Evolutionary conservation across 2,329 filamentous ascomycete species (phyloP).

Genomic region (Ilyonectria sp.): DNA sequence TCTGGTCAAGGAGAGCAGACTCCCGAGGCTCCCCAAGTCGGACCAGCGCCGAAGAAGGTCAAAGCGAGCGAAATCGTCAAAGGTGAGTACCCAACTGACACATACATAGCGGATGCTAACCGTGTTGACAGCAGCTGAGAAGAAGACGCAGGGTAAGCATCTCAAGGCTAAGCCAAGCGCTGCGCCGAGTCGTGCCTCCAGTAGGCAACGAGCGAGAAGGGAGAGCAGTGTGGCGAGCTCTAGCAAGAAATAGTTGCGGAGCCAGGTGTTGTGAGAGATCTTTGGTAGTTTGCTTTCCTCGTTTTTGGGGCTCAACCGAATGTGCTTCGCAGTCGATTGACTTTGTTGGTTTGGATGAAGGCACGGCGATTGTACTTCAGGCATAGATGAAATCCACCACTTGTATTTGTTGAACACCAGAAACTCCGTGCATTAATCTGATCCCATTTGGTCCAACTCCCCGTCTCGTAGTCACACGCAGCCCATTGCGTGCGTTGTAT

Average conservation of each 20-base stretch:
- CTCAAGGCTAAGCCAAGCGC: constrained; percentile 22
- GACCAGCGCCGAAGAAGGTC: constrained; percentile 34
- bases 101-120: neutral
- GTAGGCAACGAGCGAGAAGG: constrained; percentile 15
- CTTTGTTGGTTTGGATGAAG: neutral
- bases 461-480: constrained; percentile 14
- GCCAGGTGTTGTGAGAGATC: neutral
- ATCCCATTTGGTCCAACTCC: constrained; percentile 8
- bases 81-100: neutral
- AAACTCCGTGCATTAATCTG: constrained; percentile 3
- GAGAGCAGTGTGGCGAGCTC: neutral
- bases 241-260: neutral
- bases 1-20: neutral
- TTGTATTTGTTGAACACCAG: neutral
- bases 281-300: neutral
- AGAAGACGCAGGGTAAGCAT: neutral
- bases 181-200: constrained; percentile 30
- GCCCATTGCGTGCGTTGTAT: constrained; percentile 16
- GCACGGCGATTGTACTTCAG: neutral
- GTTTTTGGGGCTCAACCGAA: neutral
- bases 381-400: neutral
- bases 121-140: neutral
- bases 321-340: neutral
- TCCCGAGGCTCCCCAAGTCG: constrained; percentile 1
- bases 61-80: constrained; percentile 2